These are phyloP conservation scores for Aspergillus alliaceus DNA, from an alignment of 2,329 filamentous ascomycete species.

Conservation along the genomic window DNA sequence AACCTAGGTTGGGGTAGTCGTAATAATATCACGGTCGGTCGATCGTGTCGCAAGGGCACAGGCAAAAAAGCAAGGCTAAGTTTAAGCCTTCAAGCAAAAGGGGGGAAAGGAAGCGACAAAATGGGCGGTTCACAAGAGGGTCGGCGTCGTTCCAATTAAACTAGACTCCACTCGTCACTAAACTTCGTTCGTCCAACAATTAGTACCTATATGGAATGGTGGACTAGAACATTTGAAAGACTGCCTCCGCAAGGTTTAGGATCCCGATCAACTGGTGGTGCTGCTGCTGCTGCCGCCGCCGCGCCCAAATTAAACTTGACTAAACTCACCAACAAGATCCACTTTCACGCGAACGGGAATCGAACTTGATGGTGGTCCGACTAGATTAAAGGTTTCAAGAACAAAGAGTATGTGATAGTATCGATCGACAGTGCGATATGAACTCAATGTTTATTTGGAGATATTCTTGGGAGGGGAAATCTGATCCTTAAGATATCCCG, in stretches of 20 bases:
- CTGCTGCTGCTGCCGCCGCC: background rate
- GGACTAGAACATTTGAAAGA: background rate
- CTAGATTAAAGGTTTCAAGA: background rate
- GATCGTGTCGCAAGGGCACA: conserved; percentile 3
- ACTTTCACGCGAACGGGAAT: background rate
- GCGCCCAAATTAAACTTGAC: background rate
- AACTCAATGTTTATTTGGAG: background rate
- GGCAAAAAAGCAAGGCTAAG: conserved; percentile 5
- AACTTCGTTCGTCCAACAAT: background rate
- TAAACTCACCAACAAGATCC: background rate
- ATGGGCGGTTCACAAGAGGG: conserved; percentile 11
- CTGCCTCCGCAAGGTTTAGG: background rate
- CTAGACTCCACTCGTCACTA: conserved; percentile 9
- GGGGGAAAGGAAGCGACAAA: background rate
- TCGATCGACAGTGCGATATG: background rate
- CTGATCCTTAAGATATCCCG: background rate
- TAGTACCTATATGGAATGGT: conserved; percentile 2
- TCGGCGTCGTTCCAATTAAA: conserved; percentile 11
- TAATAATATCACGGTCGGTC: conserved; percentile 1
- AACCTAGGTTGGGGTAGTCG: background rate
- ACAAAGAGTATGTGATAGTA: background rate
- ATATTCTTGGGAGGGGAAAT: background rate
- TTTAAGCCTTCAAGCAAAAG: conserved; percentile 2
- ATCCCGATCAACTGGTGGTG: background rate
- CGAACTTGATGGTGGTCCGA: background rate